These are phyloP conservation scores for Amphibolis antarctica DNA, from an alignment of 106 monocot genomes.

Conservation along the genomic window DNA sequence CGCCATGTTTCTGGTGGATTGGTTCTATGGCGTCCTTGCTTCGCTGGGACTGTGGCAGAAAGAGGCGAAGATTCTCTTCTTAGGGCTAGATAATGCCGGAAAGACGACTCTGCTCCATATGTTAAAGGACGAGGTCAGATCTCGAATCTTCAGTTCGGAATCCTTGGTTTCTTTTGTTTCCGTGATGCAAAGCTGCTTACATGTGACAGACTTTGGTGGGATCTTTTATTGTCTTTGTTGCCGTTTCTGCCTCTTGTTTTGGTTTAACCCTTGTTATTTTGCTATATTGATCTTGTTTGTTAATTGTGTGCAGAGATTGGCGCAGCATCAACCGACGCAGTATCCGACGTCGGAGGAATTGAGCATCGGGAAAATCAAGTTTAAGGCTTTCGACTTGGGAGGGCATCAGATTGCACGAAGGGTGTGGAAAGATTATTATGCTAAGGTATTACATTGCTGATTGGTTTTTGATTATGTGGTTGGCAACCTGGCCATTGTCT, in stretches of 20 bases:
- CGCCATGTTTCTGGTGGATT: slow-evolving; percentile 2
- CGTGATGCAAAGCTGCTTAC: too few relatives aligned
- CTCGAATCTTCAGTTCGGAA: too few relatives aligned
- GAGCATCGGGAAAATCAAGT: slow-evolving; percentile 72
- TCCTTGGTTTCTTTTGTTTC: too few relatives aligned
- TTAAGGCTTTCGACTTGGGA: slow-evolving; percentile 79
- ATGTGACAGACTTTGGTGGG: too few relatives aligned
- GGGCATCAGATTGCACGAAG: slow-evolving; percentile 77
- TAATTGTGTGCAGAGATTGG: slow-evolving; percentile 40
- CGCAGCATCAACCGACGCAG: slow-evolving; percentile 73
- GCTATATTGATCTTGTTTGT: too few relatives aligned
- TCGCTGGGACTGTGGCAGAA: slow-evolving; percentile 3
- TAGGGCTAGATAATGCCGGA: slow-evolving; percentile 6
- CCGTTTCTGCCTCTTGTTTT: too few relatives aligned
- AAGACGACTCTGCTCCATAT: slow-evolving; percentile 11
- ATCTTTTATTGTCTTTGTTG: too few relatives aligned
- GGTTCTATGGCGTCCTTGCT: slow-evolving; percentile 9
- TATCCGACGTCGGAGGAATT: slow-evolving; percentile 76
- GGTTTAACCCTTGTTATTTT: too few relatives aligned
- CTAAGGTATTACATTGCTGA: slow-evolving; percentile 29
- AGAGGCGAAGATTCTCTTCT: slow-evolving; percentile 8
- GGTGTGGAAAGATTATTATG: slow-evolving; percentile 88
- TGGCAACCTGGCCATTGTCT: too few relatives aligned
- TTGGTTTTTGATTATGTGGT: too few relatives aligned
- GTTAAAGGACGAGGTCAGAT: slow-evolving; percentile 4